Conservation (phyloP, 2,329 filamentous ascomycete genomes). For the Plenodomus tracheiphilus region DNA sequence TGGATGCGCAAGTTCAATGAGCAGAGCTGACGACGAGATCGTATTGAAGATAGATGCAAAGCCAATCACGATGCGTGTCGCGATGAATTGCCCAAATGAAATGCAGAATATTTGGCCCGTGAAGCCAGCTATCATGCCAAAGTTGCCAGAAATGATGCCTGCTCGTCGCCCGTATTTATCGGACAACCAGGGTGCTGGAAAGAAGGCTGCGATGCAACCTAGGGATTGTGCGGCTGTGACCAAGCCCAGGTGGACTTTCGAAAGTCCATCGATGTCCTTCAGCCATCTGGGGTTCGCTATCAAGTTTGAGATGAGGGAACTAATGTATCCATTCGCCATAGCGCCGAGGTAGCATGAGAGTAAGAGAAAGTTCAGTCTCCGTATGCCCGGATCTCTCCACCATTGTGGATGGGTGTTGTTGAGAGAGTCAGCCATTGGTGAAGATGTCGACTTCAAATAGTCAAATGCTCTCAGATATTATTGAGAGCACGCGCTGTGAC, state of each 20-base stretch:
- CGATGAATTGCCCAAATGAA: constrained; percentile 8
- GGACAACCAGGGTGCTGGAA: constrained; percentile 20
- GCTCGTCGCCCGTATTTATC: constrained; percentile 18
- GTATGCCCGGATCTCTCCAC: constrained; percentile 18
- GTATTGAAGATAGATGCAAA: constrained; percentile 16
- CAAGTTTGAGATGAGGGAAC: constrained; percentile 20
- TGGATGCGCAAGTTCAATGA: constrained; percentile 19
- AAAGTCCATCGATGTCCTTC: constrained; percentile 9
- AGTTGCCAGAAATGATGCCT: constrained; percentile 14
- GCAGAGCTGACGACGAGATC: constrained; percentile 12
- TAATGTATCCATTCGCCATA: constrained; percentile 19
- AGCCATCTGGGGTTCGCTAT: constrained; percentile 16
- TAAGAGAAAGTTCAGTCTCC: constrained; percentile 17
- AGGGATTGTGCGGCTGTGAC: constrained; percentile 18
- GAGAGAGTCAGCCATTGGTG: neutral
- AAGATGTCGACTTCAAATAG: no score
- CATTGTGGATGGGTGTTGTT: constrained; percentile 17
- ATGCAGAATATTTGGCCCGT: constrained; percentile 13
- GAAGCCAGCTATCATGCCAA: constrained; percentile 11
- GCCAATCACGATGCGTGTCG: constrained; percentile 9
- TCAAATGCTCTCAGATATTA: no score
- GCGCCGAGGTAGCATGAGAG: constrained; percentile 22
- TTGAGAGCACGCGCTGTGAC: no score
- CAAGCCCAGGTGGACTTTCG: constrained; percentile 8
- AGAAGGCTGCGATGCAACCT: constrained; percentile 21